Conservation (phyloP, 192 early-diverging fungal species). For the Diversispora epigaea region DNA sequence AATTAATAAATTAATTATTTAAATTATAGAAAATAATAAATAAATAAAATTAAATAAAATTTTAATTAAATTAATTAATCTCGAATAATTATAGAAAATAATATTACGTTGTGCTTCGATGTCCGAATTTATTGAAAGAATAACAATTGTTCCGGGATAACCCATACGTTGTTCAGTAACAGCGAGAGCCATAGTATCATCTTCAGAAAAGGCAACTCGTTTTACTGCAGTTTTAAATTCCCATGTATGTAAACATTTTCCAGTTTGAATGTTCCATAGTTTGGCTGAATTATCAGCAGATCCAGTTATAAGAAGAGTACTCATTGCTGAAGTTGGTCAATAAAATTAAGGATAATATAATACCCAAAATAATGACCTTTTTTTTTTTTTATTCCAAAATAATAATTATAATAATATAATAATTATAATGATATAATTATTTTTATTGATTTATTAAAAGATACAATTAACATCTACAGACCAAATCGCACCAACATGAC, state of each 20-base stretch:
- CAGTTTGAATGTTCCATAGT: constrained; percentile 91
- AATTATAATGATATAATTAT: background rate
- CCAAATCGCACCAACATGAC: constrained; percentile 95
- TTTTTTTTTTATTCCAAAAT: background rate
- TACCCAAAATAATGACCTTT: background rate
- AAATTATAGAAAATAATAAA: background rate
- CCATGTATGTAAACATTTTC: constrained; percentile 89
- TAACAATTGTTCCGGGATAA: constrained; percentile 77
- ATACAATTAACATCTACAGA: constrained; percentile 88
- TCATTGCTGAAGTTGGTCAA: constrained; percentile 51
- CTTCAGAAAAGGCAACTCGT: constrained; percentile 87
- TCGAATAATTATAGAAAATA: background rate
- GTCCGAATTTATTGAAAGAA: constrained; percentile 73
- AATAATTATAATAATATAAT: background rate
- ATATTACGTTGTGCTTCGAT: constrained; percentile 55
- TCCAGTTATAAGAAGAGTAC: constrained; percentile 79
- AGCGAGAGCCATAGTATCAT: constrained; percentile 81
- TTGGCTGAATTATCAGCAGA: constrained; percentile 89
- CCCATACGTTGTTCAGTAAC: constrained; percentile 99
- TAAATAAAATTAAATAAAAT: background rate
- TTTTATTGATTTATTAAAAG: background rate
- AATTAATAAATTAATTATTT: background rate
- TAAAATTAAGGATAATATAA: background rate
- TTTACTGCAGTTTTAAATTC: constrained; percentile 87
- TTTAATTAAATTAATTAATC: no score